Percentiles rank a stretch among this genome's conserved stretches.
Conservation (phyloP, 192 early-diverging fungal genomes). For the Coemansia sp. region DNA sequence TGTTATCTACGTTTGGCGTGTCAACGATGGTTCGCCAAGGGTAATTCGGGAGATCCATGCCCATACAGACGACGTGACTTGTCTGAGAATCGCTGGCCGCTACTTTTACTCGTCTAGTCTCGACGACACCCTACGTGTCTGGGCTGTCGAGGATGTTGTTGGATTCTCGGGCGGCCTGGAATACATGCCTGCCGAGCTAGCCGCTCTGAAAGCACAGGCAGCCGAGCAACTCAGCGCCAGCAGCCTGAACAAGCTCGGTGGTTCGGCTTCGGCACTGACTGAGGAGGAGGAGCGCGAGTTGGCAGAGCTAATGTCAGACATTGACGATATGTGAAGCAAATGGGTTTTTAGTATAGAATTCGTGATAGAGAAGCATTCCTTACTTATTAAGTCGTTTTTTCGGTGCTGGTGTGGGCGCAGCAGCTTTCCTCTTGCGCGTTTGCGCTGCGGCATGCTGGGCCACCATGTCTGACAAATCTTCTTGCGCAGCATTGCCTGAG, state of each 20-base stretch:
- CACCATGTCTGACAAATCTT: slow-evolving; percentile 87
- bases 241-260: background rate
- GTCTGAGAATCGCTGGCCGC: slow-evolving; percentile 59
- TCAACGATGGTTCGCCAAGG: slow-evolving; percentile 30
- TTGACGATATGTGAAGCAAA: slow-evolving; percentile 46
- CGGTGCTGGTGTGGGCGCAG: slow-evolving; percentile 42
- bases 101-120: slow-evolving; percentile 76
- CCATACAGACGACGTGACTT: slow-evolving; percentile 87
- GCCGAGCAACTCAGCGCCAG: background rate
- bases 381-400: slow-evolving; percentile 17
- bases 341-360: background rate
- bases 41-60: slow-evolving; percentile 74
- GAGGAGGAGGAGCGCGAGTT: slow-evolving; percentile 90
- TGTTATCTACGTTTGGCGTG: slow-evolving; percentile 81
- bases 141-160: slow-evolving; percentile 65
- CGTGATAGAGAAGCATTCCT: background rate
- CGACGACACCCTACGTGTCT: slow-evolving; percentile 82
- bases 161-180: slow-evolving; percentile 28
- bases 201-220: background rate
- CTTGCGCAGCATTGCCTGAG: slow-evolving; percentile 34
- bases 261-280: slow-evolving; percentile 57
- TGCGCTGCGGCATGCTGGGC: slow-evolving; percentile 76
- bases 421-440: slow-evolving; percentile 68
- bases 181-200: slow-evolving; percentile 30
- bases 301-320: slow-evolving; percentile 78